These are phyloP conservation scores for Salix dunnii DNA, from an alignment of 345 rosid species.

Conservation along the genomic window DNA sequence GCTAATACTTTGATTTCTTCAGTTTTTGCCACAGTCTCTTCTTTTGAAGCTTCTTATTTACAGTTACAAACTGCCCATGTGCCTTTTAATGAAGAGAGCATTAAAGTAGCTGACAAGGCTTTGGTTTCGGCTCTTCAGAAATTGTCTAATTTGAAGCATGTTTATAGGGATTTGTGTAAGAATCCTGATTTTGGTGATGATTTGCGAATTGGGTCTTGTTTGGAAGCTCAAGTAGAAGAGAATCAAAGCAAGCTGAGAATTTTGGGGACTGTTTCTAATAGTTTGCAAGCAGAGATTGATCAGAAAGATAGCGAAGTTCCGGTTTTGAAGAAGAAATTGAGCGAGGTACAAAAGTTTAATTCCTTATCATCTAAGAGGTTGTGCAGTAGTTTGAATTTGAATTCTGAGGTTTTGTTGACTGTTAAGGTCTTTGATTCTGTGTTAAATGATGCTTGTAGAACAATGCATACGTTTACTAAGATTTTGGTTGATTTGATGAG, in stretches of 20 bases:
- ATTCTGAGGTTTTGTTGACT: constrained; percentile 54
- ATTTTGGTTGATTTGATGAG: constrained; percentile 74
- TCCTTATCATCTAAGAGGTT: constrained; percentile 52
- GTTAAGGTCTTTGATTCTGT: constrained; percentile 62
- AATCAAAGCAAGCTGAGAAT: constrained; percentile 92
- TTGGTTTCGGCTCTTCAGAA: constrained; percentile 64
- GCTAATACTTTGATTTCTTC: constrained; percentile 62
- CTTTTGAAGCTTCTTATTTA: constrained; percentile 83
- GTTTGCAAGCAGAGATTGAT: constrained; percentile 81
- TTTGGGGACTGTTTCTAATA: constrained; percentile 60
- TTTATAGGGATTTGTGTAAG: constrained; percentile 42
- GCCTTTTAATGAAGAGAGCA: constrained; percentile 59
- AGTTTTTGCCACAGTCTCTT: constrained; percentile 61
- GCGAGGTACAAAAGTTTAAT: constrained; percentile 55
- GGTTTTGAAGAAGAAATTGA: constrained; percentile 54
- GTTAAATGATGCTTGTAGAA: constrained; percentile 60
- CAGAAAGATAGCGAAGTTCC: constrained; percentile 55
- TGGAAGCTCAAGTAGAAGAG: constrained; percentile 87
- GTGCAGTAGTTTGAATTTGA: constrained; percentile 35
- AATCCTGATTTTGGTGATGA: constrained; percentile 43
- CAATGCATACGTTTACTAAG: constrained; percentile 58
- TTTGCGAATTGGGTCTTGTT: constrained; percentile 61
- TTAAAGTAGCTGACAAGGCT: constrained; percentile 71
- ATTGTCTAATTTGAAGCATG: constrained; percentile 63
- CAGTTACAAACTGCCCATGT: constrained; percentile 82